Conservation (phyloP, 495 filamentous ascomycete species). For the Recurvomyces mirabilis region DNA sequence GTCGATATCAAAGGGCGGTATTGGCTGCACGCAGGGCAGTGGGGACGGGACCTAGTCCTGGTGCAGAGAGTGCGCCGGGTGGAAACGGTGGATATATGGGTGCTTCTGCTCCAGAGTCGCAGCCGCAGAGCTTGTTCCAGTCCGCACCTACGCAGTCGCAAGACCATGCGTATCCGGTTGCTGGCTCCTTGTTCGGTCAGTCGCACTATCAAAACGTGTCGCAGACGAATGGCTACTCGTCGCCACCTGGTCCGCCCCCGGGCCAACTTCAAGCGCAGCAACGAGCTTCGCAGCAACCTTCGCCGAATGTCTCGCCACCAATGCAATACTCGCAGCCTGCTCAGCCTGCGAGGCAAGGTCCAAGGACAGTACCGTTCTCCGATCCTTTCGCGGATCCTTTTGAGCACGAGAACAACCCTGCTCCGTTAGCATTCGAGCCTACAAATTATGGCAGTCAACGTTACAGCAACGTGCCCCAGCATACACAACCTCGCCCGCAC, state of each 20-base stretch:
- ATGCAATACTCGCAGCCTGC: not conserved
- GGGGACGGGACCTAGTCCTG: slow-evolving; percentile 23
- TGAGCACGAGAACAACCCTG: slow-evolving; percentile 15
- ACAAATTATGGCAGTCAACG: slow-evolving; percentile 3
- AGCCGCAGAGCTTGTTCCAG: slow-evolving; percentile 1
- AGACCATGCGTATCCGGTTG: not conserved
- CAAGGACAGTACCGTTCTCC: slow-evolving; percentile 1
- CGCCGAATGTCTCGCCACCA: slow-evolving; percentile 14
- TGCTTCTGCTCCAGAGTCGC: not conserved
- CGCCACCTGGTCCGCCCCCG: slow-evolving; percentile 8
- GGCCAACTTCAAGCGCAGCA: not conserved
- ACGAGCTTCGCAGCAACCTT: slow-evolving; percentile 12
- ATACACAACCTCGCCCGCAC: slow-evolving; percentile 1
- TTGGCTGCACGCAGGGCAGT: slow-evolving; percentile 48
- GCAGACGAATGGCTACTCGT: slow-evolving; percentile 2
- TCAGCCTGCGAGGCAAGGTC: not conserved
- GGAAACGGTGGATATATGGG: slow-evolving; percentile 4
- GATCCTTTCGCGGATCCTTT: slow-evolving; percentile 28
- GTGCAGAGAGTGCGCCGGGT: slow-evolving; percentile 7
- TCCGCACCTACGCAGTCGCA: not conserved
- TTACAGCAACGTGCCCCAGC: slow-evolving; percentile 7
- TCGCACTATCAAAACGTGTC: not conserved
- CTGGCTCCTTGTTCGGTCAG: slow-evolving; percentile 1
- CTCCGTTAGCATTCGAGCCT: slow-evolving; percentile 6
- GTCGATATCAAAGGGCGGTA: slow-evolving; percentile 69